phyloP scores from a whole-genome alignment of 2,329 filamentous ascomycete genomes.

The Lizonia empirigonia region DNA sequence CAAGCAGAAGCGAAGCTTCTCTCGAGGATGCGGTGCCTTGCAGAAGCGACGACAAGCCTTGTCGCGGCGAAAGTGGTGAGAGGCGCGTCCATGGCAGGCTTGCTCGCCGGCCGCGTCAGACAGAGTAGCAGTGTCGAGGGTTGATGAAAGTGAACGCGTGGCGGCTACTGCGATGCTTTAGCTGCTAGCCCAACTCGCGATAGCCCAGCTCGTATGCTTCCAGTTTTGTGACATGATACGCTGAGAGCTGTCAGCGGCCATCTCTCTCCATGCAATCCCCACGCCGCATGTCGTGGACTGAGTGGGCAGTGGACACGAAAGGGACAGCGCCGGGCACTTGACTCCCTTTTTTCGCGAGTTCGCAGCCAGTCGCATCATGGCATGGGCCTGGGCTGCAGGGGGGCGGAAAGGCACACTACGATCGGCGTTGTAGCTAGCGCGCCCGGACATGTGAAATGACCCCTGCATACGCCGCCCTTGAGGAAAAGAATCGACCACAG shows the following conservation, averaged over 20 bases:
- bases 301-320: background rate
- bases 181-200: conserved; percentile 7
- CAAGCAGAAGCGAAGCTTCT: background rate
- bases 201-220: background rate
- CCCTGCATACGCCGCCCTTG: conserved; percentile 15
- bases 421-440: conserved; percentile 7
- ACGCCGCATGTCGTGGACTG: background rate
- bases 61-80: background rate
- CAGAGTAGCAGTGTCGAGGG: background rate
- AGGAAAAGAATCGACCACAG: conserved; percentile 5
- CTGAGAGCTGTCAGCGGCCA: conserved; percentile 1
- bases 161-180: background rate
- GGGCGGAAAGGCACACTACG: background rate
- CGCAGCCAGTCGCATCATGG: background rate
- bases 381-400: no score
- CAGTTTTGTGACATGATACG: background rate
- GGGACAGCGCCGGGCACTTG: background rate
- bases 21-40: background rate
- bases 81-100: background rate
- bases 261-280: background rate
- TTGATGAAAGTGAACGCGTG: conserved; percentile 15
- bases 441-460: conserved; percentile 13
- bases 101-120: conserved; percentile 8
- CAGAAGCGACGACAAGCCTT: conserved; percentile 7
- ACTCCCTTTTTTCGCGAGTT: conserved; percentile 4